Conservation (phyloP, 2,329 filamentous ascomycete species). For the Zalaria obscura region DNA sequence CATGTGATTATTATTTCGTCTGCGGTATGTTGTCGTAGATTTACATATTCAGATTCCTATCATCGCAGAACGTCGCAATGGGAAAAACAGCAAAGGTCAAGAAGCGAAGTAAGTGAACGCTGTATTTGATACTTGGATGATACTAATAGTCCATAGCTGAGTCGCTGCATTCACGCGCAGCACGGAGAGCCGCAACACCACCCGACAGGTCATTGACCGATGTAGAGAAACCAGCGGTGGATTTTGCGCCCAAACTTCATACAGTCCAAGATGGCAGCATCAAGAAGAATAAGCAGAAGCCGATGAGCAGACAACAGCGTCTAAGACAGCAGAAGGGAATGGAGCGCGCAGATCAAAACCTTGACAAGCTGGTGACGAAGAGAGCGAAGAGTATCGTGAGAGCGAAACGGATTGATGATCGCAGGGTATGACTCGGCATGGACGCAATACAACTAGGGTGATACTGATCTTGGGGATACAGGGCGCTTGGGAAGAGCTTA, state of each 20-base stretch:
- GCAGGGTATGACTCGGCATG: conserved; percentile 18
- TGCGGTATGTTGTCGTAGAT: neutral
- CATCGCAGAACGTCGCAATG: conserved; percentile 13
- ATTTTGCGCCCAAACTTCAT: conserved; percentile 51
- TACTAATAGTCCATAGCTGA: conserved; percentile 28
- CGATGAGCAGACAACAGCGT: conserved; percentile 37
- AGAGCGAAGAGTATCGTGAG: conserved; percentile 36
- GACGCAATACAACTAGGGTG: neutral
- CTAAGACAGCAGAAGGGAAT: conserved; percentile 39
- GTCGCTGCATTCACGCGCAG: conserved; percentile 60
- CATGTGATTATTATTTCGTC: no score
- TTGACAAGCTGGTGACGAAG: conserved; percentile 43
- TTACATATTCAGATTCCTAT: neutral
- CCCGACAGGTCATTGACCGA: conserved; percentile 56
- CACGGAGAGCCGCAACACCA: conserved; percentile 57
- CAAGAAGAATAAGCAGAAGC: conserved; percentile 50
- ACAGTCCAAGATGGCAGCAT: conserved; percentile 57
- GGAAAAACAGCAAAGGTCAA: conserved; percentile 33
- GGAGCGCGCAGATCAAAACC: conserved; percentile 39
- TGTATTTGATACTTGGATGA: neutral
- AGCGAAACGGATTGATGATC: conserved; percentile 33
- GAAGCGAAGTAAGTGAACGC: conserved; percentile 13
- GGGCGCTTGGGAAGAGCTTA: conserved; percentile 19
- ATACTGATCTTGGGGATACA: neutral
- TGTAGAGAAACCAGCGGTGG: conserved; percentile 35